These are phyloP conservation scores for Staphylotrichum tortipilum DNA, from an alignment of 495 filamentous ascomycete genomes.

Conservation along the genomic window DNA sequence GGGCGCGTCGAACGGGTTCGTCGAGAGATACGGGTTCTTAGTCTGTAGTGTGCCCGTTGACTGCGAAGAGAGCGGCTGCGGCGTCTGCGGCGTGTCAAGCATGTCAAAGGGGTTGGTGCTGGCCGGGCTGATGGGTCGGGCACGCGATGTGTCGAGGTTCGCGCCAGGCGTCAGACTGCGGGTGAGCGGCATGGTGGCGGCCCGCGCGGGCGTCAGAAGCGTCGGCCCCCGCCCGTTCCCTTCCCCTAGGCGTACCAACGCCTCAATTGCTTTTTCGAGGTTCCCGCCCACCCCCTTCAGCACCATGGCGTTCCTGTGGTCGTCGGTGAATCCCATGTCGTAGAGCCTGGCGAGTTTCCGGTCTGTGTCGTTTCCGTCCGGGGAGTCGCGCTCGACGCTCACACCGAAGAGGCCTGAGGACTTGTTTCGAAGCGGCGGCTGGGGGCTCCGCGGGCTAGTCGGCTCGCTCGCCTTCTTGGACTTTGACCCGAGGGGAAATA, in stretches of 20 bases:
- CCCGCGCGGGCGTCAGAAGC: slow-evolving; percentile 28
- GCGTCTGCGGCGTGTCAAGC: slow-evolving; percentile 32
- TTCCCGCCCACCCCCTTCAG: slow-evolving; percentile 75
- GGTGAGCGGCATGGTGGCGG: slow-evolving; percentile 26
- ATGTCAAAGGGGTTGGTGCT: slow-evolving; percentile 66
- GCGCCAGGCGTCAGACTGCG: slow-evolving; percentile 37
- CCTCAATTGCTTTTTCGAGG: slow-evolving; percentile 74
- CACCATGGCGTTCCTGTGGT: slow-evolving; percentile 68
- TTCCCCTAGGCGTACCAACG: slow-evolving; percentile 72
- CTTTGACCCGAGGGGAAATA: slow-evolving; percentile 44
- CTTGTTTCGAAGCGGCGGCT: slow-evolving; percentile 42
- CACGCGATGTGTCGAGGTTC: slow-evolving; percentile 22
- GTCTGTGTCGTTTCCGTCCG: slow-evolving; percentile 44
- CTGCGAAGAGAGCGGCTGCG: slow-evolving; percentile 48
- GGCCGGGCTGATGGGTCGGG: slow-evolving; percentile 29
- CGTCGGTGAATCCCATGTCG: slow-evolving; percentile 90
- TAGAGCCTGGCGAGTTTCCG: slow-evolving; percentile 67
- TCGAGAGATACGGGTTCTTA: slow-evolving; percentile 43
- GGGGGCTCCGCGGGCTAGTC: slow-evolving; percentile 22
- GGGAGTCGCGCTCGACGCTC: slow-evolving; percentile 39
- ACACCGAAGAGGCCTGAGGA: slow-evolving; percentile 59
- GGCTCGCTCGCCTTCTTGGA: slow-evolving; percentile 23
- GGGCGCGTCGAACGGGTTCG: slow-evolving; percentile 43
- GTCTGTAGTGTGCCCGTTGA: slow-evolving; percentile 47
- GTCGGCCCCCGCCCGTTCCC: slow-evolving; percentile 37